Conservation (phyloP, 169 alveolate species). For the Plasmodium inui region DNA sequence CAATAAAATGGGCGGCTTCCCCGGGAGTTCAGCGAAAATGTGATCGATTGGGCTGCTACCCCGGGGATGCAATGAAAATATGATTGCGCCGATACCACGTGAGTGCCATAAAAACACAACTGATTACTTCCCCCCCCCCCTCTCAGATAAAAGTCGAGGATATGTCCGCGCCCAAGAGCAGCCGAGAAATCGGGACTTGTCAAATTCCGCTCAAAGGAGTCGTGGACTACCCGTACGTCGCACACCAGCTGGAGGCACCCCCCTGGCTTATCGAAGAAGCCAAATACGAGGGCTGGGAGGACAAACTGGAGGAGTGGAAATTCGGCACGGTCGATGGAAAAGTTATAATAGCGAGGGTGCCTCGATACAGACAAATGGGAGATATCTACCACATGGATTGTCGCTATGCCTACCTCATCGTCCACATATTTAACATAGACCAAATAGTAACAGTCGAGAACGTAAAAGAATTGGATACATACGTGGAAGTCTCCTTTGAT, state of each 20-base stretch:
- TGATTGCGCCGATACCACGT: background rate
- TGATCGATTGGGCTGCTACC: background rate
- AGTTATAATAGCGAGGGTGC: slow-evolving; percentile 75
- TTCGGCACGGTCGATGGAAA: slow-evolving; percentile 81
- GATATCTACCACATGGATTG: slow-evolving; percentile 46
- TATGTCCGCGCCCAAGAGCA: slow-evolving; percentile 80
- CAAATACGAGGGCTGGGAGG: slow-evolving; percentile 82
- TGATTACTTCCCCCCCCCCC: background rate
- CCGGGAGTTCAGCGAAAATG: background rate
- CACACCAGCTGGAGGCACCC: slow-evolving; percentile 74
- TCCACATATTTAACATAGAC: slow-evolving; percentile 77
- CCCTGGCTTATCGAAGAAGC: slow-evolving; percentile 82
- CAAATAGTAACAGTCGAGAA: slow-evolving; percentile 79
- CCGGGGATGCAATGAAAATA: background rate
- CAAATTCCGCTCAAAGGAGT: slow-evolving; percentile 80
- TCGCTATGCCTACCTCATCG: slow-evolving; percentile 71
- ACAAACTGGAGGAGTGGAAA: slow-evolving; percentile 74
- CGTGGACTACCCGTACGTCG: slow-evolving; percentile 82
- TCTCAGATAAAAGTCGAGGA: slow-evolving; percentile 83
- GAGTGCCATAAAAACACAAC: too few relatives aligned
- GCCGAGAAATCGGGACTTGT: slow-evolving; percentile 76
- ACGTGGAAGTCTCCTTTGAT: slow-evolving; percentile 81
- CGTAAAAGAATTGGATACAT: slow-evolving; percentile 75
- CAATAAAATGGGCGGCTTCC: background rate
- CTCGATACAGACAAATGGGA: slow-evolving; percentile 82